phyloP scores from a whole-genome alignment of 2,329 filamentous ascomycete species.

The Ramularia endophylla region DNA sequence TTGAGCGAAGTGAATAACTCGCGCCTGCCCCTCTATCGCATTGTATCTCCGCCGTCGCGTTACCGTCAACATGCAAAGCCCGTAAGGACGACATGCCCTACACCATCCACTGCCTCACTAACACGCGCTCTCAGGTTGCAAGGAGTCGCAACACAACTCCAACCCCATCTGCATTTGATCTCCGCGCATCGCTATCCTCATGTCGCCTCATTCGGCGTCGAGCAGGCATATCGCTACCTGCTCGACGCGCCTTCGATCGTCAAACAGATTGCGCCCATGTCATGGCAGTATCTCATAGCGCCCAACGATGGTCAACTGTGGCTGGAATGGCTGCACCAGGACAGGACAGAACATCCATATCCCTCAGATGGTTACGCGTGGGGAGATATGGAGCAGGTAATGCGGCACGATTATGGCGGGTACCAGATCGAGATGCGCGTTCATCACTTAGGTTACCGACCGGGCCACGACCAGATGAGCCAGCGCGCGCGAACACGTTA shows the following conservation, averaged over 20 bases:
- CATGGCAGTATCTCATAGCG: conserved; percentile 84
- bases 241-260: conserved; percentile 78
- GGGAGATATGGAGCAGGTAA: conserved; percentile 73
- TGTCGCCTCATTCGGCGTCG: conserved; percentile 63
- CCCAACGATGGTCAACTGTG: conserved; percentile 77
- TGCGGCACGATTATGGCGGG: conserved; percentile 65
- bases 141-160: conserved; percentile 19
- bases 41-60: conserved; percentile 7
- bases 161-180: conserved; percentile 73
- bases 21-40: background rate
- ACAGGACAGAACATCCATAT: conserved; percentile 65
- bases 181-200: conserved; percentile 76
- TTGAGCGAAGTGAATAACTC: background rate
- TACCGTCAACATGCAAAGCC: conserved; percentile 15
- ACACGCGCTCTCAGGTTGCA: conserved; percentile 15
- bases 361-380: conserved; percentile 91
- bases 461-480: conserved; percentile 64
- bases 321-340: conserved; percentile 80
- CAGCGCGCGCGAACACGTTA: conserved; percentile 79
- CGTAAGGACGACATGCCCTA: conserved; percentile 7
- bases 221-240: conserved; percentile 77
- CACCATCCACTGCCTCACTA: conserved; percentile 3
- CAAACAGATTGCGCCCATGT: conserved; percentile 77
- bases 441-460: conserved; percentile 73
- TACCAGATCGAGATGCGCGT: conserved; percentile 83